Conservation (phyloP, 768 basidiomycete genomes). For the Auriscalpium microsporum region DNA sequence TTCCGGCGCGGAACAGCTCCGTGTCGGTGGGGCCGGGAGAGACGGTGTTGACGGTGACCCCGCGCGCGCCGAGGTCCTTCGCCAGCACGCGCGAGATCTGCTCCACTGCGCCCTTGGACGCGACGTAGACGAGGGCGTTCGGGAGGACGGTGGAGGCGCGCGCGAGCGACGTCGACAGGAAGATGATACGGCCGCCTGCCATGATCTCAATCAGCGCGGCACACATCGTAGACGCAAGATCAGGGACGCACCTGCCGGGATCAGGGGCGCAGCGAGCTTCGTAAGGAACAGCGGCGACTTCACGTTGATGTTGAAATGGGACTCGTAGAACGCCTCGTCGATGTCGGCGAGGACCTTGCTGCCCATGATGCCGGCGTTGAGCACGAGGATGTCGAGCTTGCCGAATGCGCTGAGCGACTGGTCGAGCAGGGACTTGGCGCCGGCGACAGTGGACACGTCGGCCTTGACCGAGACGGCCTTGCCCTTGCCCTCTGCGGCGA, state of each 20-base stretch:
- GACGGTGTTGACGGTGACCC: constrained; percentile 50
- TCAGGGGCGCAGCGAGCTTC: constrained; percentile 35
- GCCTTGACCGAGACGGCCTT: constrained; percentile 45
- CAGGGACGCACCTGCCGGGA: constrained; percentile 33
- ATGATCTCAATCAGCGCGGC: too few species aligned
- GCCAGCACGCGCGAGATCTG: constrained; percentile 49
- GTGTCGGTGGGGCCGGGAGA: constrained; percentile 51
- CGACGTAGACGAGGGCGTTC: constrained; percentile 42
- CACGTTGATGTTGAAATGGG: constrained; percentile 46
- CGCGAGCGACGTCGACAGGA: constrained; percentile 47
- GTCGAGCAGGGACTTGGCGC: constrained; percentile 38
- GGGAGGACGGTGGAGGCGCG: constrained; percentile 35
- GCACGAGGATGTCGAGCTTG: constrained; percentile 47
- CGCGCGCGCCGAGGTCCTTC: constrained; percentile 45
- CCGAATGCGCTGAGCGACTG: constrained; percentile 42
- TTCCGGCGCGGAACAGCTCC: constrained; percentile 46
- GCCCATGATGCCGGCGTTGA: constrained; percentile 53
- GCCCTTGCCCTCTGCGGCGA: constrained; percentile 33
- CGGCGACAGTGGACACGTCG: constrained; percentile 41
- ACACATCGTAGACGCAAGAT: too few species aligned
- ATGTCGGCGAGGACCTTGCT: constrained; percentile 39
- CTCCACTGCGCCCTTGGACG: constrained; percentile 53
- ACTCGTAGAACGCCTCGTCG: constrained; percentile 46
- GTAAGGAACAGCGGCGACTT: constrained; percentile 51
- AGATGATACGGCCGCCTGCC: constrained; percentile 44